Conservation (phyloP, 2,329 filamentous ascomycete species). For the Rugonectria rugulosa region DNA sequence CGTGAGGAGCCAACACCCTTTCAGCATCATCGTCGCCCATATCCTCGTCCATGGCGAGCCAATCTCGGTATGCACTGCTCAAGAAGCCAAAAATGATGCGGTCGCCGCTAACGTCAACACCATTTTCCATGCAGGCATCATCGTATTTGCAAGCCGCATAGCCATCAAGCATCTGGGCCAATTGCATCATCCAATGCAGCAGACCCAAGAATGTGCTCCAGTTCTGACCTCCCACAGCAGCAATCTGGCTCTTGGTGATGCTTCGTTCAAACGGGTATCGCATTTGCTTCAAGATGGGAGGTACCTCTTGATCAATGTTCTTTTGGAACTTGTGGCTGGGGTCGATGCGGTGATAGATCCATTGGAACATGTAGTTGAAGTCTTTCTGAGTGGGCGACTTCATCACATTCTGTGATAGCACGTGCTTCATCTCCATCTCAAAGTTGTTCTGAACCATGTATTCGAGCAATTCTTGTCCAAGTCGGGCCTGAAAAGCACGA, state of each 20-base stretch:
- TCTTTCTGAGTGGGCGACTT: constrained; percentile 97
- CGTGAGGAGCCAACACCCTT: constrained; percentile 79
- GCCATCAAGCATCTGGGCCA: constrained; percentile 91
- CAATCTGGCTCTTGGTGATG: constrained; percentile 95
- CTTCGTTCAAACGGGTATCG: constrained; percentile 94
- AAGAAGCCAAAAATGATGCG: constrained; percentile 95
- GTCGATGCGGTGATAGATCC: constrained; percentile 95
- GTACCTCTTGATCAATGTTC: constrained; percentile 93
- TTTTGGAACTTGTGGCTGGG: constrained; percentile 93
- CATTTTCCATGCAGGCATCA: constrained; percentile 86
- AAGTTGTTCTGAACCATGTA: constrained; percentile 95
- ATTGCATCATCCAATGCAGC: constrained; percentile 99
- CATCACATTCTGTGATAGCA: constrained; percentile 87
- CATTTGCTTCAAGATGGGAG: constrained; percentile 89
- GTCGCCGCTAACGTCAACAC: constrained; percentile 86
- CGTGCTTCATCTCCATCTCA: constrained; percentile 97
- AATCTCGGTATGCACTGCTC: constrained; percentile 88
- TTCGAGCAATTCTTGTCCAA: constrained; percentile 89
- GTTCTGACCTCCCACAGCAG: constrained; percentile 94
- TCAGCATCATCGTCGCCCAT: constrained; percentile 86
- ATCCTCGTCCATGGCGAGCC: constrained; percentile 91
- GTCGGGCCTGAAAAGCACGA: constrained; percentile 77
- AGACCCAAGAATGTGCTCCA: constrained; percentile 95
- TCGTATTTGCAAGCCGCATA: constrained; percentile 84
- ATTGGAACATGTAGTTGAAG: constrained; percentile 97